Base-by-base conservation (phyloP, 2,329 filamentous ascomycete genomes). In the Penicillium palitans region DNA sequence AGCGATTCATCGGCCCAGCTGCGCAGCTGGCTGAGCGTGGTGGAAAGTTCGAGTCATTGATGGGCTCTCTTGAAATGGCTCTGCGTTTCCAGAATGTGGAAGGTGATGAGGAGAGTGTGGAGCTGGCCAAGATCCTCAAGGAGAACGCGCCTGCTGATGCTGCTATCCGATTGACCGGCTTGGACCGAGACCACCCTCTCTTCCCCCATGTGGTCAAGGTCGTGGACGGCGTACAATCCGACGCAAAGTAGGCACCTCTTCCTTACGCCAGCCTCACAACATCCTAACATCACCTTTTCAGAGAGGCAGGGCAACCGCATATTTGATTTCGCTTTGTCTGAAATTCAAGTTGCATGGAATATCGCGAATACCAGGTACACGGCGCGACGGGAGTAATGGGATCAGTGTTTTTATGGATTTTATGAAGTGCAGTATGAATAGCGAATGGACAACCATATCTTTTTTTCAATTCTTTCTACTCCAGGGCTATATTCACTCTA, bases 11-110 rank as follows among this genome's bases (percentile, higher is more conserved):
- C 68, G 92, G 90, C 46, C 95, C 95, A 6, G 93, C 95, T 46
- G 86, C 90, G 10, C 90, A 96, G 78, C 85, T 99, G 19, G 92
- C 92, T 46, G 91, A 96, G 81, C 82, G 84, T 60, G 91, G 86
- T 59, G 82, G 91, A 77, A 84, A 85, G 67, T 89, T 88, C 74
- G 83, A 87, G 58, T 87, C 85, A 53, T 83, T 99, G 31, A 81
- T 98, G 53, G 89, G 88, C 58, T 90, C 91, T 21, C 86, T 95
- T 46, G 93, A 98, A 82, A 91, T 93, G 87, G 88, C 91, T 7
- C 88, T 99, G 75, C 90, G 90, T 63, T 99, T 98, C 87, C 93
- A 97, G 80, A 91, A 96, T 69, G 90, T 97, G 56, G 86, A 93
- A 68, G 92, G 87, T 13, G 95, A 99, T 64, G 90, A 96, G 0